Percentiles rank a stretch among this genome's conserved stretches.
Evolutionary conservation across 2,329 filamentous ascomycete genomes (phyloP).

Genomic region (Beauveria rudraprayagi): DNA sequence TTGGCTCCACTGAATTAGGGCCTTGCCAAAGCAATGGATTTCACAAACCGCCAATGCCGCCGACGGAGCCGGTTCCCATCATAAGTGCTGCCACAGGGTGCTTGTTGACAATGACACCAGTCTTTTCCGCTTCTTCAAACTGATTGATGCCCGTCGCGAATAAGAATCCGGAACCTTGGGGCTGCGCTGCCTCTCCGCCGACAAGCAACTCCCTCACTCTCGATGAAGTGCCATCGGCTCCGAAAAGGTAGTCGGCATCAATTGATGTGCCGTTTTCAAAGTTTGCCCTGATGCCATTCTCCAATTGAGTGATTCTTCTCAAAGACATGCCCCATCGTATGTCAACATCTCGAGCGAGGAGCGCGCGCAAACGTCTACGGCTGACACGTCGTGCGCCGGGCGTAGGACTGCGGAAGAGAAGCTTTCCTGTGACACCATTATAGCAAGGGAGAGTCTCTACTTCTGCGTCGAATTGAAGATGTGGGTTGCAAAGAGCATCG

Average conservation of each 20-base stretch:
- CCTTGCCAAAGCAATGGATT: no score
- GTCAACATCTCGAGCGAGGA: conserved; percentile 25
- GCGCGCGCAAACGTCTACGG: conserved; percentile 23
- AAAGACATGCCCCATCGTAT: conserved; percentile 24
- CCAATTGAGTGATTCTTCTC: not conserved
- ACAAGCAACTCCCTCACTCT: conserved; percentile 24
- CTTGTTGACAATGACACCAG: conserved; percentile 18
- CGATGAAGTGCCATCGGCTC: conserved; percentile 24
- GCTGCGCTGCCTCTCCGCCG: conserved; percentile 17
- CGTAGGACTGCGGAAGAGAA: conserved; percentile 26
- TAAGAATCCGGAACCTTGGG: conserved; percentile 20
- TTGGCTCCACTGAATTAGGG: not conserved
- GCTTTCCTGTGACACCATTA: conserved; percentile 27
- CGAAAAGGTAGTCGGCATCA: conserved; percentile 23
- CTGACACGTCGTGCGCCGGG: conserved; percentile 27
- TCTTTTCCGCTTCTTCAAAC: conserved; percentile 20
- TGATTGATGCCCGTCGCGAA: conserved; percentile 23
- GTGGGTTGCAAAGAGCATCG: conserved; percentile 26
- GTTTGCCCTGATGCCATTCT: conserved; percentile 15
- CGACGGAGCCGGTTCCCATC: conserved; percentile 22
- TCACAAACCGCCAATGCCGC: conserved; percentile 23
- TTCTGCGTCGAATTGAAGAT: conserved; percentile 23
- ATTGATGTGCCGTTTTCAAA: conserved; percentile 21
- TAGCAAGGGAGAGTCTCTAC: conserved; percentile 25
- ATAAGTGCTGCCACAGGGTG: conserved; percentile 25